Evolutionary conservation across 495 filamentous ascomycete species (phyloP), one percentile per base, ranked within the genome.

Genomic region (Amphirosellinia nigrospora): DNA sequence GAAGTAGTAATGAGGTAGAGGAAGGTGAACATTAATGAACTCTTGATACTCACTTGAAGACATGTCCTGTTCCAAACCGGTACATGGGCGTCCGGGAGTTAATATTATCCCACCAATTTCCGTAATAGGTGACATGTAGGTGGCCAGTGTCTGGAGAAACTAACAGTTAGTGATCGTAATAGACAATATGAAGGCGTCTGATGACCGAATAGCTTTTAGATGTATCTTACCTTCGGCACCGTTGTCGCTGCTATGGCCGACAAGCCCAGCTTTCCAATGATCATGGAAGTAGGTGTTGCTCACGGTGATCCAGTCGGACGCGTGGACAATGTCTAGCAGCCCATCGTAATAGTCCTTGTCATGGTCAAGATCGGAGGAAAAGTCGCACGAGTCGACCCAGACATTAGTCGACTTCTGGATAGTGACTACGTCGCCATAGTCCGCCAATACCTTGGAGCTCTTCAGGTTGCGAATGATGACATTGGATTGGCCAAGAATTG

Each of bases 281-380:
- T 91, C 88, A 71, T 87, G 86, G 64, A 88, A 78, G 65, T 80
- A 81, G 13, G 78, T 86, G 77, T 79, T 82, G 43, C 76, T 82
- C 60, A 88, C 73, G 34, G 87, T 89, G 64, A 89, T 69, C 58
- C 75, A 88, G 64, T 89, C 85, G 1, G 79, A 75, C 30, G 79
- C 87, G 69, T 89, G 87, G 9, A 84, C 83, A 67, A 90, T 80
- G 72, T 92, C 90, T 36, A 91, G 77, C 0, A 92, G 81, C 0
- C 90, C 90, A 72, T 91, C 90, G 76, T 90, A 91, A 75, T 88
- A 89, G 76, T 92, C 89, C 74, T 89, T 91, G 79, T 82, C 82
- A 69, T 82, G 80, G 71, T 80, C 80, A 16, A 79, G 77, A 73
- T 89, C 83, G 26, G 85, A 86, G 26, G 85, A 86, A 16, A 93